Conservation (phyloP, 148 eudicot genomes). For the Gaultheria prostrata region DNA sequence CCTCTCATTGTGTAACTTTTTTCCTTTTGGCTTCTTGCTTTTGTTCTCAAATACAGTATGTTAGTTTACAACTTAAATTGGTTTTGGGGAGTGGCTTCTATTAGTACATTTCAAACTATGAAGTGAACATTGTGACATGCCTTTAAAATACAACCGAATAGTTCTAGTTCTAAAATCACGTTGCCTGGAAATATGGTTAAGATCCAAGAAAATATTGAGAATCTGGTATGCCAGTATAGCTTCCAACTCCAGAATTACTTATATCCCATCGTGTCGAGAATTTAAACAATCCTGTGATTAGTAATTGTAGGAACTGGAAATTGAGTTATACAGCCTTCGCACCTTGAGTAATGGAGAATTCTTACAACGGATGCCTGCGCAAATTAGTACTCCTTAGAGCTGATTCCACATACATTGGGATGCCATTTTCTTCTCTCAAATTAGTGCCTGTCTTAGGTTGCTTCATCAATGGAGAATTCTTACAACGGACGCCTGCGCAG, state of each 20-base stretch:
- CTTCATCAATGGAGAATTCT: constrained; percentile 2
- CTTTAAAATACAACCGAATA: not conserved
- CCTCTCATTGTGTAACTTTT: not conserved
- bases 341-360: not conserved
- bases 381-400: not conserved
- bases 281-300: not conserved
- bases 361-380: not conserved
- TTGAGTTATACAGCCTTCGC: not conserved
- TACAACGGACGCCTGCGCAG: not conserved
- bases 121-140: not conserved
- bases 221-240: not conserved
- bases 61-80: not conserved
- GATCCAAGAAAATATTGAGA: not conserved
- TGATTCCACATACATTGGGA: not conserved
- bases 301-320: not conserved
- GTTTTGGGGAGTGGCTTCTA: not conserved
- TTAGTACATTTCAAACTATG: not conserved
- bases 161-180: not conserved
- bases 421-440: not conserved
- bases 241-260: not conserved
- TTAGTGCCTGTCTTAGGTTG: not conserved
- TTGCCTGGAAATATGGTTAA: not conserved
- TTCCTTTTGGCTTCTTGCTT: not conserved
- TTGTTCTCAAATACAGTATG: not conserved
- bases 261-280: not conserved